Evolutionary conservation across 1,284 basidiomycete genomes (phyloP), one percentile per base, ranked within the genome.

Genomic region (Fomitopsis schrenkii): DNA sequence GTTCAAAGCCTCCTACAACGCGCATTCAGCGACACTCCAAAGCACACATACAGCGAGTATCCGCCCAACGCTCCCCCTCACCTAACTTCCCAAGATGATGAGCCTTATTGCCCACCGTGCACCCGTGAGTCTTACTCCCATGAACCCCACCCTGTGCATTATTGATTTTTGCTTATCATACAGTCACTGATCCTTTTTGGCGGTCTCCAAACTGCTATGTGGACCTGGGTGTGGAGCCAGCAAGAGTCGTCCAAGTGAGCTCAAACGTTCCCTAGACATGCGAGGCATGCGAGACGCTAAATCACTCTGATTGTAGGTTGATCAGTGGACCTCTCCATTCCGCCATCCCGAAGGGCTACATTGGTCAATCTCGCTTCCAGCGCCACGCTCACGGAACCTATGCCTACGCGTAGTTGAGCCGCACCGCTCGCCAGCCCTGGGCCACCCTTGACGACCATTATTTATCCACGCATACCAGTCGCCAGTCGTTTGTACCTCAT

Each of bases 141-240:
- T 4, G 26, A 17, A 40, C 19, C 28, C 33, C 48, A 6, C 9
- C 12, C n/a, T 26, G 5, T 8, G 38, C 36, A 28, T 45, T 5
- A 26, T 40, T 33, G 15, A n/a, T 28, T 3, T 42, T 42, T 33
- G 41, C 17, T 1, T 40, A 4, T 28, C 5, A 28, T 38, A 1
- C 57, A 73, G 70, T 65, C 70, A 55, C 57, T 72, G 57, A 42
- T 67, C 57, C 66, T 73, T 55, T 73, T 68, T 55, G 64, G 41
- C 35, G 64, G 67, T 26, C 41, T 72, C 33, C 70, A 73, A 58
- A 62, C 68, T 38, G 68, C 66, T 33, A 52, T 71, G 57, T 64
- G 63, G 52, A 62, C 59, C 58, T 68, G 62, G 57, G 67, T 71
- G 28, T 71, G 65, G 62, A 59, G 54, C 7, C 71, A 69, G 59